Conservation (phyloP, 1,139 yeast species). For the Saccharomyces pastorianus region DNA sequence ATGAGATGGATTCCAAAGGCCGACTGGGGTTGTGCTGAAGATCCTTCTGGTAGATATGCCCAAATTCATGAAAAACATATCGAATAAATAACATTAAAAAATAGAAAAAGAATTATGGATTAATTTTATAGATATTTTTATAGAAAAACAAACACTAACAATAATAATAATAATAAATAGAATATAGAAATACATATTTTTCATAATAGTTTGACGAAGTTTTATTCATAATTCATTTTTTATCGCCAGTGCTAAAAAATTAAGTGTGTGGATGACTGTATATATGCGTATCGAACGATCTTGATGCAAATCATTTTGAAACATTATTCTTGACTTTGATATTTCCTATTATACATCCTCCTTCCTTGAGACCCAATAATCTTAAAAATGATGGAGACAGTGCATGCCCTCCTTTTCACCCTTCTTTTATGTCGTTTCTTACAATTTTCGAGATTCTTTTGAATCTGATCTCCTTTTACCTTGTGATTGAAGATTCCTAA, state of each 20-base stretch:
- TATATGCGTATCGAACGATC: background rate
- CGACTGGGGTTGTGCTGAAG: slow-evolving; percentile 98
- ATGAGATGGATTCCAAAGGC: slow-evolving; percentile 99
- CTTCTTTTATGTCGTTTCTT: background rate
- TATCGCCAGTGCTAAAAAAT: background rate
- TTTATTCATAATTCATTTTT: background rate
- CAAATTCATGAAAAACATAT: slow-evolving; percentile 70
- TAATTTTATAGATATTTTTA: background rate
- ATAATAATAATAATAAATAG: background rate
- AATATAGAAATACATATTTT: background rate
- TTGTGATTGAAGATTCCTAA: background rate
- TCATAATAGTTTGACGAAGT: background rate
- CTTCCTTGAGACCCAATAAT: background rate
- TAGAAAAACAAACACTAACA: background rate
- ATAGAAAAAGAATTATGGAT: slow-evolving; percentile 2
- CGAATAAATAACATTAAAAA: slow-evolving; percentile 14
- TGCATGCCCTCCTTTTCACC: background rate
- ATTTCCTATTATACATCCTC: background rate
- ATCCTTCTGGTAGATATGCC: slow-evolving; percentile 95
- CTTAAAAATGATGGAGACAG: background rate
- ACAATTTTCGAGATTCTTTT: background rate
- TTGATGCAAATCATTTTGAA: background rate
- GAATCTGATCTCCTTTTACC: background rate
- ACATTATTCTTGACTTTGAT: background rate
- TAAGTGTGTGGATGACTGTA: background rate